Evolutionary conservation across 495 filamentous ascomycete species (phyloP).

Genomic region (Podospora tetraspora): DNA sequence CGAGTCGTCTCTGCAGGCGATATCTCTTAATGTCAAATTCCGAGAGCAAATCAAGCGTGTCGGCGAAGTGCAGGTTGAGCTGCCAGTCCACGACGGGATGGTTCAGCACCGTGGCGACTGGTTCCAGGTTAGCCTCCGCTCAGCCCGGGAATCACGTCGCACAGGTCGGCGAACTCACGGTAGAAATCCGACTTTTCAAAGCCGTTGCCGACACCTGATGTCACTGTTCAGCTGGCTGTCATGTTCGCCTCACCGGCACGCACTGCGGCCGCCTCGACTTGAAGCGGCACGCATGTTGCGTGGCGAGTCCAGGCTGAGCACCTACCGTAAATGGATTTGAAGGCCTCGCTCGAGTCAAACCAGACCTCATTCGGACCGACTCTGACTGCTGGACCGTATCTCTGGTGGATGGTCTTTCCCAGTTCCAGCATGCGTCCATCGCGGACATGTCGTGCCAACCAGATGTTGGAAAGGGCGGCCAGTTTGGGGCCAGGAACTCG

Average conservation of each 20-base stretch:
- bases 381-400: conserved; percentile 52
- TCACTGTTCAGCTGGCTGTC: background rate
- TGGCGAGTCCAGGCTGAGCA: background rate
- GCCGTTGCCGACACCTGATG: conserved; percentile 25
- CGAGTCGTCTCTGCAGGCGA: conserved; percentile 35
- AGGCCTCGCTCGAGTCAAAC: conserved; percentile 40
- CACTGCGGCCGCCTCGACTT: background rate
- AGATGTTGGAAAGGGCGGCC: conserved; percentile 36
- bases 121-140: background rate
- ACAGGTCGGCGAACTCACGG: conserved; percentile 17
- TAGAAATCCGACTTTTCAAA: conserved; percentile 39
- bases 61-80: conserved; percentile 20
- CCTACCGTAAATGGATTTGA: conserved; percentile 41
- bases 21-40: conserved; percentile 38
- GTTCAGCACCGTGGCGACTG: conserved; percentile 29
- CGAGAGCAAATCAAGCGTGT: conserved; percentile 34
- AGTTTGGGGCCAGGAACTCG: conserved; percentile 32
- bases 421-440: conserved; percentile 29
- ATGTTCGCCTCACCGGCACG: background rate
- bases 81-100: conserved; percentile 22
- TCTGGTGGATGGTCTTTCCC: conserved; percentile 38
- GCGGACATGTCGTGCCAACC: conserved; percentile 31
- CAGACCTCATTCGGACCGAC: conserved; percentile 53
- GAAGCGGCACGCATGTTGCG: background rate
- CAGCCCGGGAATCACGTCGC: background rate